These are phyloP conservation scores for Eurotiales sp. DNA, from an alignment of 2,329 filamentous ascomycete species.

Conservation along the genomic window DNA sequence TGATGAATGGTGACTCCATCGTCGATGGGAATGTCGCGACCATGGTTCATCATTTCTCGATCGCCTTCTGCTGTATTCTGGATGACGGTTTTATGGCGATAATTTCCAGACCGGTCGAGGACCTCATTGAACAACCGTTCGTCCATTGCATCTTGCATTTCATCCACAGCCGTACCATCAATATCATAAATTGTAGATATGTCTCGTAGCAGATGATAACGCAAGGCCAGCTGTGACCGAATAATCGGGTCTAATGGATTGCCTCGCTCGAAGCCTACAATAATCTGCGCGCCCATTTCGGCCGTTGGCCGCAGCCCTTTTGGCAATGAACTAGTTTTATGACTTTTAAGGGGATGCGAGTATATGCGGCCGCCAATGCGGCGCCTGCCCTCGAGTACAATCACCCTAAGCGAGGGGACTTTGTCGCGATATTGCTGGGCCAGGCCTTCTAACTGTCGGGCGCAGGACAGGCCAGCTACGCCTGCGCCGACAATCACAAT, in stretches of 20 bases:
- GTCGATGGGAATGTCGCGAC: conserved; percentile 70
- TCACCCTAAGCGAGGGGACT: conserved; percentile 64
- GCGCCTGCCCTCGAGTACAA: conserved; percentile 81
- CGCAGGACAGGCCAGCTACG: conserved; percentile 89
- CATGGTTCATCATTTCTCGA: conserved; percentile 73
- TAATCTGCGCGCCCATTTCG: conserved; percentile 97
- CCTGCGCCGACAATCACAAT: conserved; percentile 88
- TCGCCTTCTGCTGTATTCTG: conserved; percentile 76
- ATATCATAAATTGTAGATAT: conserved; percentile 84
- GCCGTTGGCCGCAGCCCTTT: conserved; percentile 67
- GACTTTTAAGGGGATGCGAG: conserved; percentile 66
- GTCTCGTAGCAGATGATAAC: conserved; percentile 76
- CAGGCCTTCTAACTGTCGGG: conserved; percentile 82
- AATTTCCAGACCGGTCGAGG: conserved; percentile 84
- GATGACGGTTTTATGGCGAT: conserved; percentile 72
- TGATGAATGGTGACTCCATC: conserved; percentile 68
- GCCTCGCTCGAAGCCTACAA: conserved; percentile 92
- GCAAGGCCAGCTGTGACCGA: conserved; percentile 80
- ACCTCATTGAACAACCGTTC: conserved; percentile 95
- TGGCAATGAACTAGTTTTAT: conserved; percentile 52
- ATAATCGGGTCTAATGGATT: conserved; percentile 91
- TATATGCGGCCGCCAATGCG: conserved; percentile 91
- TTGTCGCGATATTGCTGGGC: conserved; percentile 73
- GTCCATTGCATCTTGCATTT: conserved; percentile 72
- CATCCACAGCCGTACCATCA: conserved; percentile 63